Conservation (phyloP, 768 basidiomycete genomes). For the Psilocybe cubensis region DNA sequence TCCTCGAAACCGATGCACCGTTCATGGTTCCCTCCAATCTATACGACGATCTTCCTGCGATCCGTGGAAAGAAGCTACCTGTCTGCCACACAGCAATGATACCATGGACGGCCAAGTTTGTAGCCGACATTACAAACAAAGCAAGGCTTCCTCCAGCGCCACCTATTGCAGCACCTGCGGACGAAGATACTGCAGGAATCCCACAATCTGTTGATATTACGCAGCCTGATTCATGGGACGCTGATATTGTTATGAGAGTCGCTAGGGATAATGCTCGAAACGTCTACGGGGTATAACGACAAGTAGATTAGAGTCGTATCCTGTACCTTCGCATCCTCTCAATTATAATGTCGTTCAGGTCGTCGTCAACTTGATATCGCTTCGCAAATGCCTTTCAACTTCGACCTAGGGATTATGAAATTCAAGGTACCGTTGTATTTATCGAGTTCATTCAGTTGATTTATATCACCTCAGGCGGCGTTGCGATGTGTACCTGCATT, state of each 20-base stretch:
- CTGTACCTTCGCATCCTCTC: neutral
- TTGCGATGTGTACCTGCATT: no score
- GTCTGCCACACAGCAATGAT: conserved; percentile 82
- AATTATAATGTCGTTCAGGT: no score
- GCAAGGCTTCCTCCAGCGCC: neutral
- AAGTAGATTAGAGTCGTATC: neutral
- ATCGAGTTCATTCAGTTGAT: no score
- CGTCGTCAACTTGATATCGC: no score
- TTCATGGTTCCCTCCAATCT: conserved; percentile 85
- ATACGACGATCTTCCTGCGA: conserved; percentile 54
- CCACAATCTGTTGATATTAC: neutral
- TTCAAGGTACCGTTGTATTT: no score
- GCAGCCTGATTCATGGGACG: conserved; percentile 40
- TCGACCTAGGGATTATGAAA: no score
- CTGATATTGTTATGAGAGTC: conserved; percentile 59
- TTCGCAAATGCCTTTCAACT: no score
- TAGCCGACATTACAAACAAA: conserved; percentile 50
- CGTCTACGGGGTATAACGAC: conserved; percentile 57
- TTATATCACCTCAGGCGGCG: no score
- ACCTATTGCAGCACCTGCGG: neutral
- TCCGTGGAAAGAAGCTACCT: conserved; percentile 66
- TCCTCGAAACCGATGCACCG: conserved; percentile 87
- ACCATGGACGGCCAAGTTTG: conserved; percentile 83
- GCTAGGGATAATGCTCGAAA: conserved; percentile 65
- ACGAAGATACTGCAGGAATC: neutral